These are phyloP conservation scores for Plasmodium yoelii DNA, from an alignment of 169 alveolate genomes.

Conservation along the genomic window DNA sequence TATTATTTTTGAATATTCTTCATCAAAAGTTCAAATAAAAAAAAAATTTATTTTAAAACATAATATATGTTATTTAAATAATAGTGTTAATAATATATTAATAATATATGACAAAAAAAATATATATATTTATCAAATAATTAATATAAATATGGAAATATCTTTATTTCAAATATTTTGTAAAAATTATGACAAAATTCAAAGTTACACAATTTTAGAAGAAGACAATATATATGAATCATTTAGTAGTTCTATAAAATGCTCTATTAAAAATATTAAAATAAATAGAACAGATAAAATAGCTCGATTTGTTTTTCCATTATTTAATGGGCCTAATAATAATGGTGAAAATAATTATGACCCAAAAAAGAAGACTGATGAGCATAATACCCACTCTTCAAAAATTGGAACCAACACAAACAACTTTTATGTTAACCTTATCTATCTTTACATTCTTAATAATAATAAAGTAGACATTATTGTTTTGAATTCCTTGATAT, in stretches of 20 bases:
- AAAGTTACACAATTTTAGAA: conserved; percentile 6
- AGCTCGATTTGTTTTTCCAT: conserved; percentile 9
- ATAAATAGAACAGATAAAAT: conserved; percentile 35
- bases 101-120: conserved; percentile 31
- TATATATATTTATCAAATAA: conserved; percentile 25
- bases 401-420: not conserved
- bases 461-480: conserved; percentile 21
- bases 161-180: conserved; percentile 4
- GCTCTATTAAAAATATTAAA: conserved; percentile 13
- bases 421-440: conserved; percentile 10
- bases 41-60: conserved; percentile 9
- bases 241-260: conserved; percentile 12
- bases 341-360: not conserved
- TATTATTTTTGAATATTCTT: conserved; percentile 3
- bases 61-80: conserved; percentile 5
- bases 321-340: not conserved
- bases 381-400: no score
- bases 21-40: not conserved
- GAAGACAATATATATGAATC: not conserved
- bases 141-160: not conserved
- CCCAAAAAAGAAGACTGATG: no score
- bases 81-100: conserved; percentile 15
- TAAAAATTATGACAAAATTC: conserved; percentile 3
- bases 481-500: conserved; percentile 33
- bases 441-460: conserved; percentile 32